These are phyloP conservation scores for Eragrostis curvula DNA, from an alignment of 176 grass and related monocot genomes.

Conservation along the genomic window DNA sequence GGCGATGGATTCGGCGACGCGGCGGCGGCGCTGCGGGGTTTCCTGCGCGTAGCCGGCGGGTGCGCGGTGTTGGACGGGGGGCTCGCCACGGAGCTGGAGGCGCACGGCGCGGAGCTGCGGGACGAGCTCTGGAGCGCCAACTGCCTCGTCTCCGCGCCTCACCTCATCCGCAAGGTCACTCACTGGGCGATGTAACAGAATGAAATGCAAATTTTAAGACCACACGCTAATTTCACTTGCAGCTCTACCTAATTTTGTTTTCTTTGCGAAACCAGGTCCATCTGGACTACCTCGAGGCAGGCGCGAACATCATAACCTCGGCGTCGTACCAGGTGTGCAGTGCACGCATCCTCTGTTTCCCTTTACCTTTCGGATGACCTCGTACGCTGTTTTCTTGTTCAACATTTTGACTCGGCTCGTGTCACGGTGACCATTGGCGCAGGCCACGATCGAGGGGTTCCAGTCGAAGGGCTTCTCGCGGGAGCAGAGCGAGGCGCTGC, in stretches of 20 bases:
- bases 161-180: conserved; percentile 77
- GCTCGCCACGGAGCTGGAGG: conserved; percentile 77
- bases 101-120: conserved; percentile 64
- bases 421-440: not conserved
- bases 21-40: conserved; percentile 39
- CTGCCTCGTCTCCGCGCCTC: conserved; percentile 64
- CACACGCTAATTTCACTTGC: not conserved
- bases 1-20: conserved; percentile 2
- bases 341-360: not conserved
- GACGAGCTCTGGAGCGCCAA: conserved; percentile 71
- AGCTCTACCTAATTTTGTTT: not conserved
- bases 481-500: conserved; percentile 44
- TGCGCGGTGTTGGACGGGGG: conserved; percentile 69
- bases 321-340: conserved; percentile 29
- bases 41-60: conserved; percentile 53
- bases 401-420: not conserved
- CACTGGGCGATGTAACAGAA: not conserved
- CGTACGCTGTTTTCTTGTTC: not conserved
- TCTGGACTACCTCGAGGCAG: conserved; percentile 38
- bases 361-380: not conserved
- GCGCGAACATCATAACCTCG: conserved; percentile 44
- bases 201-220: not conserved
- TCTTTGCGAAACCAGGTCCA: not conserved
- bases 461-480: conserved; percentile 10
- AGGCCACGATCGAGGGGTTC: conserved; percentile 51